phyloP scores from a whole-genome alignment of 495 filamentous ascomycete genomes.

The Lichenothelia convexa region DNA sequence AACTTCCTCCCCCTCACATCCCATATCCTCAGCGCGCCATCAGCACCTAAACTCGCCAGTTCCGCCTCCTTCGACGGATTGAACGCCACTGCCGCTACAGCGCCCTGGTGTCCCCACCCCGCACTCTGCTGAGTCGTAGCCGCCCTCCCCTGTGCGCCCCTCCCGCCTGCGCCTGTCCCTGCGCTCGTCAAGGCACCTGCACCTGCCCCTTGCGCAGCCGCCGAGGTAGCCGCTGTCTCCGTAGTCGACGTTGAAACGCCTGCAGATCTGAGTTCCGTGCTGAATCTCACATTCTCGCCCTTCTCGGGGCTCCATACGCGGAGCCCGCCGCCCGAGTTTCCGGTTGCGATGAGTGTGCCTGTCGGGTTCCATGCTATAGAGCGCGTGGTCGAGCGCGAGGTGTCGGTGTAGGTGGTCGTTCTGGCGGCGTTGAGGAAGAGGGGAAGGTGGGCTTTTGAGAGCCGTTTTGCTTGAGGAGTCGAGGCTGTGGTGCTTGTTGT shows the following conservation, averaged over 20 bases:
- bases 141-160: no score
- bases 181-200: no score
- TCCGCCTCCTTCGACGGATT: constrained; percentile 79
- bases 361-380: constrained; percentile 81
- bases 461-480: no score
- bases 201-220: no score
- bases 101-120: constrained; percentile 57
- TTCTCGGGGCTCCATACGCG: constrained; percentile 15
- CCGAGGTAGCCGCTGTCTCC: constrained; percentile 72
- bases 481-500: no score
- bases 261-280: constrained; percentile 36
- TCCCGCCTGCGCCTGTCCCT: no score
- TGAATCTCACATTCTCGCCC: constrained; percentile 6
- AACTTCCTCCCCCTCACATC: constrained; percentile 73
- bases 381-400: constrained; percentile 29
- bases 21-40: constrained; percentile 83
- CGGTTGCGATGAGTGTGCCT: constrained; percentile 74
- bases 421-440: no score
- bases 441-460: no score
- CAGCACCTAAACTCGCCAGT: constrained; percentile 65
- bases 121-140: no score
- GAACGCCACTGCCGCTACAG: constrained; percentile 75
- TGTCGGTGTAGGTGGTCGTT: constrained; percentile 1
- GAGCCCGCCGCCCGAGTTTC: constrained; percentile 53
- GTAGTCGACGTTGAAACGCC: constrained; percentile 97